Conservation (phyloP, 225 moss, liverwort and hornwort genomes). For the Physcomitrellopsis africana region DNA sequence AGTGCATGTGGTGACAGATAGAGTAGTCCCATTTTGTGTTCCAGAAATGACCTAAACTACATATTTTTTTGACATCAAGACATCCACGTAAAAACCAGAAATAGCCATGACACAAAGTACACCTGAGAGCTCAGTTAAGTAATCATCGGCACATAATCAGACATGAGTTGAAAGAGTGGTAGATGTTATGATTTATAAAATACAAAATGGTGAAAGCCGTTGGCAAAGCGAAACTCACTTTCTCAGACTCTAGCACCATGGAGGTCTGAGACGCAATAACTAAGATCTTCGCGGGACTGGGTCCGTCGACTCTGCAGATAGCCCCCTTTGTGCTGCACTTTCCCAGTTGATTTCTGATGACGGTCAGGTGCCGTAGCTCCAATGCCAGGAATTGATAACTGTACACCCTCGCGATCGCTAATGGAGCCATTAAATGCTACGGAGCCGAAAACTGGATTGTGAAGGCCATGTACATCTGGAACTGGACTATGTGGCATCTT, state of each 20-base stretch:
- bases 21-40: too few relatives aligned
- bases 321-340: conserved; percentile 54
- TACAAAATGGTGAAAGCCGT: conserved; percentile 18
- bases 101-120: too few relatives aligned
- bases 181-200: too few relatives aligned
- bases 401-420: conserved; percentile 42
- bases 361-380: conserved; percentile 50
- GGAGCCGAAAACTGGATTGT: conserved; percentile 54
- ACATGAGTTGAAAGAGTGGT: too few relatives aligned
- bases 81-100: too few relatives aligned
- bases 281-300: conserved; percentile 63
- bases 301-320: conserved; percentile 63
- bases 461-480: conserved; percentile 48
- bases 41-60: too few relatives aligned
- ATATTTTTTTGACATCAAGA: too few relatives aligned
- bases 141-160: too few relatives aligned
- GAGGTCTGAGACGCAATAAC: conserved; percentile 48
- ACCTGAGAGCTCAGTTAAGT: too few relatives aligned
- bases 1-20: too few relatives aligned
- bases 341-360: conserved; percentile 51
- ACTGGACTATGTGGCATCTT: conserved; percentile 65
- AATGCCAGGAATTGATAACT: conserved; percentile 43
- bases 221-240: conserved; percentile 36
- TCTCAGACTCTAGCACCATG: conserved; percentile 56
- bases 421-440: conserved; percentile 40